Base-by-base conservation (phyloP, 768 basidiomycete genomes). In the Mycena pura region DNA sequence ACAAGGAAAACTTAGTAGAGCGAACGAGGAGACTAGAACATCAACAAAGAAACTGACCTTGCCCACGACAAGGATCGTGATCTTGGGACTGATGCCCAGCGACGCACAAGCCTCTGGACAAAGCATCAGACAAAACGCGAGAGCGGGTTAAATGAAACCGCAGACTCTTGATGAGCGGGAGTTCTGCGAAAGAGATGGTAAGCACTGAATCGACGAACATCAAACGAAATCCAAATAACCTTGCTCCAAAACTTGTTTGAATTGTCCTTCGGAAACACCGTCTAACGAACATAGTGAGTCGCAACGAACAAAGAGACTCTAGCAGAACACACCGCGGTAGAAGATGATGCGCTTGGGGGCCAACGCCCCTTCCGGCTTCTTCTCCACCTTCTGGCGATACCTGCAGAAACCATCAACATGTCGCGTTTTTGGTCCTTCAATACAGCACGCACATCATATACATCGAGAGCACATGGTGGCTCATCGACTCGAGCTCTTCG, bases 311-410 rank as follows among this genome's bases (percentile, higher is more conserved):
- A 19, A 19, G 28, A 17, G 27, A 67, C 61, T 34, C 63, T 50
- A 7, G 49, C 32, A 22, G 63, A 64, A 60, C 76, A 17, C 64
- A 88, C 89, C 88, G 61, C 90, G 84, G 70, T 88, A 93, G 74
- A 92, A 91, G 53, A 93, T 85, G 51, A 93, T 85, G 3, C 90
- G 84, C 63, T 84, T 86, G 3, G 90, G 91, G n/a, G 78, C 70
- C 13, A 69, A 58, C 27, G 76, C 76, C 3, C 70, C 68, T 0
- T 77, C 67, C 60, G 79, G 77, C 57, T 77, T 80, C 72, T 80
- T 84, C 74, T 91, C 90, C 1, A 79, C 77, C n/a, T 66, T 63
- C 27, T 71, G 64, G n/a, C 86, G 81, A 68, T 90, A 91, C 6
- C 69, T 55, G 19, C n/a, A 39, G 6, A 39, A 40, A 2, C 3